Evolutionary conservation across 192 early-diverging fungal genomes (phyloP).

Genomic region (Rhizoclosmatium globosum): DNA sequence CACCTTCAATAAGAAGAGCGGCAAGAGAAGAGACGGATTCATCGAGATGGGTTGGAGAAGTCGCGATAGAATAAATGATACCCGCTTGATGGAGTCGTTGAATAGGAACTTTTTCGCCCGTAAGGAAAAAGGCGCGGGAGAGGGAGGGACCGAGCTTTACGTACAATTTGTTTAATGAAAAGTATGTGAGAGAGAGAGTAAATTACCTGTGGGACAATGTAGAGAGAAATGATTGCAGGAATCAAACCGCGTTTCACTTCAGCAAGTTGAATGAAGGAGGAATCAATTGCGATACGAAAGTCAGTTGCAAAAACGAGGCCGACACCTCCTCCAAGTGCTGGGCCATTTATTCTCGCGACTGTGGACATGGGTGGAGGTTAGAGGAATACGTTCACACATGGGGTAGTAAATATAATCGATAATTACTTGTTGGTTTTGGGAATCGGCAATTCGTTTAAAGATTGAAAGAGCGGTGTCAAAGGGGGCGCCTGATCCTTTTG

Average conservation of each 20-base stretch:
- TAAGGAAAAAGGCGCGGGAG: constrained; percentile 44
- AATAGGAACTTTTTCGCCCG: constrained; percentile 26
- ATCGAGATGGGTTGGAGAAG: constrained; percentile 42
- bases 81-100: background rate
- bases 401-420: constrained; percentile 1
- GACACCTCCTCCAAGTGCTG: constrained; percentile 69
- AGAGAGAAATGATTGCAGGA: constrained; percentile 72
- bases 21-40: constrained; percentile 55
- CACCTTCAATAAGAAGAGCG: constrained; percentile 49
- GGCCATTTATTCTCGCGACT: constrained; percentile 69
- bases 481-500: constrained; percentile 35
- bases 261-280: constrained; percentile 61
- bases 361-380: constrained; percentile 34
- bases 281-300: constrained; percentile 55
- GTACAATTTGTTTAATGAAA: constrained; percentile 4
- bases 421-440: constrained; percentile 46
- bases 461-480: constrained; percentile 45
- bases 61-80: background rate
- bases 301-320: constrained; percentile 46
- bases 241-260: constrained; percentile 69
- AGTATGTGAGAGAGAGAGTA: background rate
- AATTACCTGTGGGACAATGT: constrained; percentile 62
- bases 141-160: constrained; percentile 53
- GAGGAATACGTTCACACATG: background rate
- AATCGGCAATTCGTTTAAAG: constrained; percentile 55